These are phyloP conservation scores for Bocquillonia castaneifolia DNA, from an alignment of 441 rosid species.

Conservation along the genomic window DNA sequence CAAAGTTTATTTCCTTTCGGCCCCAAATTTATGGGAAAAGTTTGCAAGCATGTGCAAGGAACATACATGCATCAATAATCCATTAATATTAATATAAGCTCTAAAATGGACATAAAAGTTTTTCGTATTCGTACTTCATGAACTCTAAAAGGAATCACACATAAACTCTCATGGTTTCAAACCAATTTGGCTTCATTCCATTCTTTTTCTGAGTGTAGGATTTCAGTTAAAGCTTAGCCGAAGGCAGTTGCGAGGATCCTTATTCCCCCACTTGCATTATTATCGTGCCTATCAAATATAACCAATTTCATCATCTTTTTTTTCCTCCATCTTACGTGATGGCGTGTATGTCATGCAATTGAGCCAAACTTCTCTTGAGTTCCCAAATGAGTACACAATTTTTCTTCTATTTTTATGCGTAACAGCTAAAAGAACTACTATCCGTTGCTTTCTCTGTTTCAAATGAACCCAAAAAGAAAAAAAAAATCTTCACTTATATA, in stretches of 20 bases:
- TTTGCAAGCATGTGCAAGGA: not conserved
- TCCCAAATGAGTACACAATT: not conserved
- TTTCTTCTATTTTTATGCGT: not conserved
- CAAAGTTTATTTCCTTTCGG: not conserved
- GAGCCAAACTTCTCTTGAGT: not conserved
- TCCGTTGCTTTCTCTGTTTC: not conserved
- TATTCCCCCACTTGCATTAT: conserved; percentile 10
- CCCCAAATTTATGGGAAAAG: conserved; percentile 1
- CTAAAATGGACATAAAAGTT: not conserved
- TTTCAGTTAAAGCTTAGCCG: conserved; percentile 16
- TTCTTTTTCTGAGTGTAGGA: not conserved
- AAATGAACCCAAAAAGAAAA: not conserved
- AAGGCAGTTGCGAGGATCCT: conserved; percentile 11
- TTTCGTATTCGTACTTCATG: not conserved
- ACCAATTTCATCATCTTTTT: not conserved
- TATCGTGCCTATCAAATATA: conserved; percentile 7
- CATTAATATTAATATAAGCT: not conserved
- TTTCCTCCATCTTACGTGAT: not conserved
- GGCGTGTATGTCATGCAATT: conserved; percentile 9
- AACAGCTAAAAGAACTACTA: conserved; percentile 8
- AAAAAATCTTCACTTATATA: not conserved
- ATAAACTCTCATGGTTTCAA: too few species aligned
- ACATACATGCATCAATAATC: not conserved
- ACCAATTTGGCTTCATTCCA: not conserved
- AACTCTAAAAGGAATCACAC: not conserved